These are phyloP conservation scores for Leccinellum rugosiceps DNA, from an alignment of 768 basidiomycete species.

Conservation along the genomic window DNA sequence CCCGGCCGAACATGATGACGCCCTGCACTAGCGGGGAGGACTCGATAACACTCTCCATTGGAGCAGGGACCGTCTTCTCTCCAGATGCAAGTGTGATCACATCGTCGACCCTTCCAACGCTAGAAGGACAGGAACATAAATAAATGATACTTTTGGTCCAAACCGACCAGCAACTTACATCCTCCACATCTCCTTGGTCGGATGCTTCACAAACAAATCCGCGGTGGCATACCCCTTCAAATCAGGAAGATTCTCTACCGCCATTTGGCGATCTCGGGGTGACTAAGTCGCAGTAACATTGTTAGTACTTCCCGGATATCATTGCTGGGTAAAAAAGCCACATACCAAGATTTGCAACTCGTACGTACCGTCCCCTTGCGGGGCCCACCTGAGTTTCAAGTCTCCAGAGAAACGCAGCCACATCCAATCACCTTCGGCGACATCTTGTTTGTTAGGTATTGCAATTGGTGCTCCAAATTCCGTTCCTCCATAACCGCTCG, in stretches of 20 bases:
- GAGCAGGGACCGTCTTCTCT: constrained; percentile 10
- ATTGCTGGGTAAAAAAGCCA: background rate
- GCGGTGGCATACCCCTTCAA: constrained; percentile 36
- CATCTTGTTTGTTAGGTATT: constrained; percentile 1
- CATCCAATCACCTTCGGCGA: constrained; percentile 31
- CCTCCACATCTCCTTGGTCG: constrained; percentile 41
- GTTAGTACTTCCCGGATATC: background rate
- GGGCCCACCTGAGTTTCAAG: constrained; percentile 27
- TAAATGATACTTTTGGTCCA: background rate
- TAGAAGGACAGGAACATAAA: background rate
- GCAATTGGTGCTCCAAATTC: constrained; percentile 19
- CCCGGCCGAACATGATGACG: constrained; percentile 34
- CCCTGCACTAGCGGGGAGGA: constrained; percentile 21
- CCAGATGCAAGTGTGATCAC: constrained; percentile 29
- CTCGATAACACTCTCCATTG: constrained; percentile 24
- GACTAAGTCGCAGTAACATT: background rate
- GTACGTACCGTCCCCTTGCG: constrained; percentile 33
- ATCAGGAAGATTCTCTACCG: constrained; percentile 35
- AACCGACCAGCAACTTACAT: constrained; percentile 25
- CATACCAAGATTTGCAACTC: constrained; percentile 40
- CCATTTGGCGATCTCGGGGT: background rate
- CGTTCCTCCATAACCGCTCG: constrained; percentile 37
- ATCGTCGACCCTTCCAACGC: constrained; percentile 34
- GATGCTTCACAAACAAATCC: constrained; percentile 44
- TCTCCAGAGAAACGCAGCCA: constrained; percentile 31